Percentiles rank a stretch among this genome's conserved stretches.
phyloP scores from a whole-genome alignment of 2,329 filamentous ascomycete species.

The Colletotrichum liriopes region DNA sequence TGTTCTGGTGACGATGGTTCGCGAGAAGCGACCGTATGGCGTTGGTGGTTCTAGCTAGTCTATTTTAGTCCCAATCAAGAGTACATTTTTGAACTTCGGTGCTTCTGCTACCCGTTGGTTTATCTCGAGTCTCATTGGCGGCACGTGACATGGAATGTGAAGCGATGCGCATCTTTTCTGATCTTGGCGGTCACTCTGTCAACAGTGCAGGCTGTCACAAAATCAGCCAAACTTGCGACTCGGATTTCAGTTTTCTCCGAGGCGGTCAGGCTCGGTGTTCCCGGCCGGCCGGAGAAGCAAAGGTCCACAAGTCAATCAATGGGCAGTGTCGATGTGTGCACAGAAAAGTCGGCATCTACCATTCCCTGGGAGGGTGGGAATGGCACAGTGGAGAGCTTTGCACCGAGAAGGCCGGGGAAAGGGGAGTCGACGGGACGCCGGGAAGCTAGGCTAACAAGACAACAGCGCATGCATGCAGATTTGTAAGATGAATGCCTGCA shows the following conservation, averaged over 20 bases:
- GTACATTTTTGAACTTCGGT: not conserved
- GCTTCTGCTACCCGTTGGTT: too few species aligned
- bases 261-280: slow-evolving; percentile 35
- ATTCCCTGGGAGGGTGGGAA: slow-evolving; percentile 11
- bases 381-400: slow-evolving; percentile 35
- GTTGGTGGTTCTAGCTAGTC: slow-evolving; percentile 32
- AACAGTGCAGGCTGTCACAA: not conserved
- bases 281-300: slow-evolving; percentile 24
- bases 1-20: slow-evolving; percentile 8
- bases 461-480: slow-evolving; percentile 24
- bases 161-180: not conserved
- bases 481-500: slow-evolving; percentile 11
- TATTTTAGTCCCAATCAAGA: slow-evolving; percentile 29
- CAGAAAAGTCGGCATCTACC: not conserved
- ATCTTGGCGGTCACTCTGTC: not conserved
- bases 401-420: slow-evolving; percentile 29
- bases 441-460: slow-evolving; percentile 26
- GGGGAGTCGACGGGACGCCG: slow-evolving; percentile 25
- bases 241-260: slow-evolving; percentile 36
- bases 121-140: not conserved
- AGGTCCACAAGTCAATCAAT: slow-evolving; percentile 23
- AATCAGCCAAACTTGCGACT: not conserved
- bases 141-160: slow-evolving; percentile 8
- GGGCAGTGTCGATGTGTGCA: slow-evolving; percentile 11
- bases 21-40: not conserved